Evolutionary conservation across 768 basidiomycete species (phyloP).

Genomic region (Naganishia onofrii): DNA sequence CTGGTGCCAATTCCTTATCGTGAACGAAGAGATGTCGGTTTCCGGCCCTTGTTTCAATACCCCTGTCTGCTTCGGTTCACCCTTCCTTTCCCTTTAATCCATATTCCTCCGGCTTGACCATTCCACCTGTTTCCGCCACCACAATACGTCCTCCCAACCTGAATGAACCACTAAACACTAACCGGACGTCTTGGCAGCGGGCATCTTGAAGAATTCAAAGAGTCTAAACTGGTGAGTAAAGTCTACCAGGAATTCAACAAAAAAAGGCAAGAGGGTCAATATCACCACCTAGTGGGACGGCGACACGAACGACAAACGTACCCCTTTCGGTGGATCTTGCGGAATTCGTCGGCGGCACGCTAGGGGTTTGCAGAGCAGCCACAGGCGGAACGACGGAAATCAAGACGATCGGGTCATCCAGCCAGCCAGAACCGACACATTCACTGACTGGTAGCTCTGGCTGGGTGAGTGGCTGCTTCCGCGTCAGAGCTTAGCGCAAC

Average conservation of each 20-base stretch:
- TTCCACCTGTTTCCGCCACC: too few relatives aligned
- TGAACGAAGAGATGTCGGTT: not conserved
- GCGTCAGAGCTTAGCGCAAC: not conserved
- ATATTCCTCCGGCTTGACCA: not conserved
- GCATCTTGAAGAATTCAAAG: conserved; percentile 26
- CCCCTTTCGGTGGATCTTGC: conserved; percentile 26
- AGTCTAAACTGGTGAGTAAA: conserved; percentile 24
- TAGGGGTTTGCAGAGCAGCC: not conserved
- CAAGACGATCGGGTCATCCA: conserved; percentile 16
- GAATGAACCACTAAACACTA: conserved; percentile 1
- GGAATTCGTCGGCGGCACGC: conserved; percentile 20
- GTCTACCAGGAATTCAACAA: not conserved
- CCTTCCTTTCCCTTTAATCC: not conserved
- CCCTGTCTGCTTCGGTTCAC: not conserved
- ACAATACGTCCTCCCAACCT: not conserved
- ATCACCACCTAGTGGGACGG: not conserved
- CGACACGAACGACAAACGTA: not conserved
- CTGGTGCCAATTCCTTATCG: too few relatives aligned
- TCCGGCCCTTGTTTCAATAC: not conserved
- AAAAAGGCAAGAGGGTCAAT: conserved; percentile 5
- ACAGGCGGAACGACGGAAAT: conserved; percentile 16
- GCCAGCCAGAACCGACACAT: conserved; percentile 2
- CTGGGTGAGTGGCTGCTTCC: not conserved
- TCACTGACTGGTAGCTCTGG: not conserved
- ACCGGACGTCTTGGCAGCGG: conserved; percentile 22